Conservation (phyloP, 2,329 filamentous ascomycete species). For the Colletotrichum sp. region DNA sequence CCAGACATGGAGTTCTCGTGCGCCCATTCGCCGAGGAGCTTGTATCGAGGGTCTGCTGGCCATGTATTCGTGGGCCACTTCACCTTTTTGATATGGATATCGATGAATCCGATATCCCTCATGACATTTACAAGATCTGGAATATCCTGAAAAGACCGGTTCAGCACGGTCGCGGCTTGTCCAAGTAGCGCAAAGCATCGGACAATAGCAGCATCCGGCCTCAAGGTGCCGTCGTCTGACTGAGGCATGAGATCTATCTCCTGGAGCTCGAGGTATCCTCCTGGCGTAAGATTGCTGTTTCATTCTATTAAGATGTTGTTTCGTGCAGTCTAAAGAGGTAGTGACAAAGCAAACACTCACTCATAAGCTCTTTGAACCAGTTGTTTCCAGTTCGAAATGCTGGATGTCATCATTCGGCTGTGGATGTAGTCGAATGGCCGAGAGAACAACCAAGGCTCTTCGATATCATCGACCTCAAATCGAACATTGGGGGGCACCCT, state of each 20-base stretch:
- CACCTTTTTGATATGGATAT: background rate
- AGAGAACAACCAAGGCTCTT: background rate
- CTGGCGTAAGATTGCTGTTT: background rate
- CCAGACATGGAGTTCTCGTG: background rate
- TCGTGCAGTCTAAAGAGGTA: background rate
- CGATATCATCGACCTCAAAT: background rate
- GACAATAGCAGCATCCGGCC: background rate
- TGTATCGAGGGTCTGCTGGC: background rate
- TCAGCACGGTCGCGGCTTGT: background rate
- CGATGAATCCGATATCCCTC: background rate
- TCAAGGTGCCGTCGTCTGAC: background rate
- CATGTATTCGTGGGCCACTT: background rate
- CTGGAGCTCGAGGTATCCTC: background rate
- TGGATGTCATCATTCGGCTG: background rate
- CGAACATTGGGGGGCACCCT: background rate
- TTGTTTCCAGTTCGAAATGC: background rate
- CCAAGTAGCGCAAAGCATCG: background rate
- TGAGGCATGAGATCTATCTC: background rate
- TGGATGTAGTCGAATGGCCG: background rate
- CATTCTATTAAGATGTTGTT: rapidly evolving
- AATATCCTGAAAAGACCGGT: background rate
- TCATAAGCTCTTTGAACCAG: background rate
- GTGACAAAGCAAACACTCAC: background rate
- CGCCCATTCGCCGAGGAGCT: background rate
- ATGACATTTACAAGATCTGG: background rate